Percentiles rank a stretch among this genome's conserved stretches.
Evolutionary conservation across 176 grass and related monocot genomes (phyloP).

Genomic region (Aegilops umbellulata): DNA sequence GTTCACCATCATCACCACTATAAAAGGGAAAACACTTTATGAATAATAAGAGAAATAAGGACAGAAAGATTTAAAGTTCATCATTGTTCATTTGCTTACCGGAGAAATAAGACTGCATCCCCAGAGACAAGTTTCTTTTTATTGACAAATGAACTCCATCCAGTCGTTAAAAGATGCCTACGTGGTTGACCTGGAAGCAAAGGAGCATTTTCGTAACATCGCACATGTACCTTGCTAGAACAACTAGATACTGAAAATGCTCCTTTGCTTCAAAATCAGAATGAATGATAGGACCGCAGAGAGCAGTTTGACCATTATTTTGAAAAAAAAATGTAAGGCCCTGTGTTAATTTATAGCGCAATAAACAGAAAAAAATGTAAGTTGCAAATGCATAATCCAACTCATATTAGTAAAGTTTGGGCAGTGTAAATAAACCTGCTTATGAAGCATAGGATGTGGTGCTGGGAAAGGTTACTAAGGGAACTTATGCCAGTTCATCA

Average conservation of each 20-base stretch:
- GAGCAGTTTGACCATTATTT: background rate
- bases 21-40: slow-evolving; percentile 17
- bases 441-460: background rate
- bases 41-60: slow-evolving; percentile 6
- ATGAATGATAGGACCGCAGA: background rate
- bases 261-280: background rate
- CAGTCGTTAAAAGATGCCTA: slow-evolving; percentile 97
- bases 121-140: slow-evolving; percentile 95
- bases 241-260: background rate
- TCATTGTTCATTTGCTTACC: slow-evolving; percentile 41
- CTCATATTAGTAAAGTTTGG: background rate
- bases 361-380: background rate
- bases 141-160: slow-evolving; percentile 98
- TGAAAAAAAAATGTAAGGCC: background rate
- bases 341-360: background rate
- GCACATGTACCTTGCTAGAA: background rate
- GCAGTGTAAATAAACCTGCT: background rate
- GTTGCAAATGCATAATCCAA: background rate
- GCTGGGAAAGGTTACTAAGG: background rate
- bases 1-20: slow-evolving; percentile 82
- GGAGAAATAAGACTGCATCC: slow-evolving; percentile 86
- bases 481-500: background rate
- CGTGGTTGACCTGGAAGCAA: slow-evolving; percentile 85
- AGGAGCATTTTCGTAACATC: slow-evolving; percentile 12
- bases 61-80: background rate